Evolutionary conservation across 2,329 filamentous ascomycete species (phyloP).

Genomic region (Ambrosiella beaveri): DNA sequence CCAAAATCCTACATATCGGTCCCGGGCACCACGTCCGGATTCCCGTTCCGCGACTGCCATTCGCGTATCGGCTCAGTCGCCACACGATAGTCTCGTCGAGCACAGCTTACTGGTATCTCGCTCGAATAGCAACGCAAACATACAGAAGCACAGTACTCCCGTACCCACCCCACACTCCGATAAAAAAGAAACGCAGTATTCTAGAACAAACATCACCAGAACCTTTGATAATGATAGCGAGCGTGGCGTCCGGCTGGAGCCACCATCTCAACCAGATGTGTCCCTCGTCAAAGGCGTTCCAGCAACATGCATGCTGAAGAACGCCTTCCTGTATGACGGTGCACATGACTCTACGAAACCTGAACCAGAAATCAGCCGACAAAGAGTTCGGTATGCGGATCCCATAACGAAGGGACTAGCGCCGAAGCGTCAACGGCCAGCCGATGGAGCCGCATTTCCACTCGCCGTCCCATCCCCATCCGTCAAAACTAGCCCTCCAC

Average conservation of each 20-base stretch:
- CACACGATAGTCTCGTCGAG: constrained; percentile 13
- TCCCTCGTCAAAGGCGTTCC: background rate
- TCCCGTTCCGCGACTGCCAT: background rate
- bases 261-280: background rate
- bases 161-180: background rate
- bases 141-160: constrained; percentile 2
- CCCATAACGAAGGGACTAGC: background rate
- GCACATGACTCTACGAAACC: constrained; percentile 4
- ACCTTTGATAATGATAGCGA: background rate
- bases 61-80: constrained; percentile 7
- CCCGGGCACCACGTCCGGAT: background rate
- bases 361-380: background rate
- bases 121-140: constrained; percentile 8
- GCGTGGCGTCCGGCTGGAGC: background rate
- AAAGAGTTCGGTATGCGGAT: background rate
- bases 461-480: background rate
- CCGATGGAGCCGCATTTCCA: background rate
- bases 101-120: constrained; percentile 4
- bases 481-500: background rate
- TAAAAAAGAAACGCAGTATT: background rate
- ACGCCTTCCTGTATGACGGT: constrained; percentile 3
- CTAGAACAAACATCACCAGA: background rate
- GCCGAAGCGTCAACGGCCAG: background rate
- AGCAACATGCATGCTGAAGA: constrained; percentile 1
- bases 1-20: background rate